phyloP scores from a whole-genome alignment of 805 yeast species.

The Kodamaea kakaduensis region DNA sequence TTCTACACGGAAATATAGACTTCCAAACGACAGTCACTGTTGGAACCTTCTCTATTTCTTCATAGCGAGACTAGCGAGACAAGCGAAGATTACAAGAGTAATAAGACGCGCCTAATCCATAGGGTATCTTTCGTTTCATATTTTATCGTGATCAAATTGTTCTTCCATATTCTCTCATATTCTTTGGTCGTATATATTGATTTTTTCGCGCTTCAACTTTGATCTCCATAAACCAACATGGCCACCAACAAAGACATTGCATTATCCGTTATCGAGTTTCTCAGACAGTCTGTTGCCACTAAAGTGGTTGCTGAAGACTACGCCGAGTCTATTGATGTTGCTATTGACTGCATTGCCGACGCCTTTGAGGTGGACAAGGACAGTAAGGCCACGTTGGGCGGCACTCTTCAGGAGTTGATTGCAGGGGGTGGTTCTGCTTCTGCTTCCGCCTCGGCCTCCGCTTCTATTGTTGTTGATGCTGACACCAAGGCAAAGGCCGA shows the following conservation, averaged over 20 bases:
- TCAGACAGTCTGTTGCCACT: conserved; percentile 53
- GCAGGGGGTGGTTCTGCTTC: conserved; percentile 8
- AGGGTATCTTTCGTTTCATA: too few species aligned
- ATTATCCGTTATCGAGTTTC: conserved; percentile 67
- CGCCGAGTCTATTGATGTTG: conserved; percentile 86
- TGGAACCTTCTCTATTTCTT: too few species aligned
- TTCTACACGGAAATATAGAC: too few species aligned
- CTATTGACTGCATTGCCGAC: conserved; percentile 87
- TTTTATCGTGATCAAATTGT: too few species aligned
- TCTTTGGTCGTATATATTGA: too few species aligned
- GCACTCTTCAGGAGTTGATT: conserved; percentile 45
- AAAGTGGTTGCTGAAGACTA: conserved; percentile 74
- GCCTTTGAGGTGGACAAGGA: conserved; percentile 68
- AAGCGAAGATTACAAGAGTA: too few species aligned
- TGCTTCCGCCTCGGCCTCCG: conserved; percentile 18
- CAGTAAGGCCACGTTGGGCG: conserved; percentile 46
- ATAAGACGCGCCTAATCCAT: too few species aligned
- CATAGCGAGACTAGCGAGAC: too few species aligned
- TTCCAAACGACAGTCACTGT: too few species aligned
- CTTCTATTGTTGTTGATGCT: conserved; percentile 41
- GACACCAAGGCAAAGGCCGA: conserved; percentile 75
- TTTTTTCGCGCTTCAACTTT: too few species aligned
- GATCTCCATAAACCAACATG: too few species aligned
- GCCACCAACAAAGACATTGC: conserved; percentile 63
- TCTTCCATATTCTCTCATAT: too few species aligned